phyloP scores from a whole-genome alignment of 257 asterid genomes.

The Hygrophila difformis region DNA sequence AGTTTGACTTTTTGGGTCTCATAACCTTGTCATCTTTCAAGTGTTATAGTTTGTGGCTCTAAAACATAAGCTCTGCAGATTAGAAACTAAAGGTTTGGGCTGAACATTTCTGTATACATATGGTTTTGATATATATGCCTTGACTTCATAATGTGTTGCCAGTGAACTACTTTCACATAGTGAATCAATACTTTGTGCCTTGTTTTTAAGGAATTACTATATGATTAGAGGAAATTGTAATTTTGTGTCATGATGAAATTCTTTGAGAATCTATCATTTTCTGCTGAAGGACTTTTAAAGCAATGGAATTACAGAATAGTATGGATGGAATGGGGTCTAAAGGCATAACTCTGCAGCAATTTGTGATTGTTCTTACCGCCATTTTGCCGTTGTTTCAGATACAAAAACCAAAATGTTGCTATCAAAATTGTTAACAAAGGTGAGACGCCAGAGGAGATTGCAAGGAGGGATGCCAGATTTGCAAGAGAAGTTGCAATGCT shows the following conservation, averaged over 20 bases:
- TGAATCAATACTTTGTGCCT: not conserved
- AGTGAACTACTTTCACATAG: conserved; percentile 1
- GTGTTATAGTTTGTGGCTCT: conserved; percentile 1
- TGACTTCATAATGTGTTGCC: conserved; percentile 5
- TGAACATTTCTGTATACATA: not conserved
- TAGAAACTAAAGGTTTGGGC: not conserved
- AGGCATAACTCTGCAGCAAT: too few relatives aligned
- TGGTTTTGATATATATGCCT: not conserved
- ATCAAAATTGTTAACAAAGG: conserved; percentile 71
- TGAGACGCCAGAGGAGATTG: conserved; percentile 65
- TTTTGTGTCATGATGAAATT: too few relatives aligned
- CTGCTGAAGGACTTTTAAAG: too few relatives aligned
- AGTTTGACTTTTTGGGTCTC: conserved; percentile 38
- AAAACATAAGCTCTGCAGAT: not conserved
- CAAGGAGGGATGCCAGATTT: conserved; percentile 57
- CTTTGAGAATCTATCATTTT: too few relatives aligned
- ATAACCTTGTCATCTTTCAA: conserved; percentile 15
- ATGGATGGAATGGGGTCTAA: not conserved
- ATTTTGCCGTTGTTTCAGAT: conserved; percentile 30
- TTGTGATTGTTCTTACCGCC: not conserved
- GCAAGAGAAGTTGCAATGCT: conserved; percentile 85
- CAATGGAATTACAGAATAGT: too few relatives aligned
- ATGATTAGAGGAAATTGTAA: too few relatives aligned
- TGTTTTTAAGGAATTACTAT: too few relatives aligned
- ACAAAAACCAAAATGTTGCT: conserved; percentile 82